phyloP scores from a whole-genome alignment of 140 eudicot genomes.

The Bidens hawaiensis region DNA sequence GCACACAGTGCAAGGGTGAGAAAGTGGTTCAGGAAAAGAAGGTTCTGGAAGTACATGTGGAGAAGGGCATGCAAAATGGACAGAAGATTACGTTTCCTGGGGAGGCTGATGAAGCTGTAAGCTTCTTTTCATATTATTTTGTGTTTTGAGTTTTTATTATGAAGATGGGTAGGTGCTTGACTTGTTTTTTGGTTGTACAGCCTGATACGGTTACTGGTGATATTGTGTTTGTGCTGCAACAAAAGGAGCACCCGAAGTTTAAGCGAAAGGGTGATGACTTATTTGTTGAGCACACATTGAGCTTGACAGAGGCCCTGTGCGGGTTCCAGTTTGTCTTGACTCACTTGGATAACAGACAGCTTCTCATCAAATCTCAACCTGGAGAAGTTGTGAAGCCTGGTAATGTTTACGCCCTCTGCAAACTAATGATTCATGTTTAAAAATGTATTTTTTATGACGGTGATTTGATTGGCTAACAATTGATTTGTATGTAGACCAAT shows the following conservation, averaged over 20 bases:
- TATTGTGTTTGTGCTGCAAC: conserved; percentile 65
- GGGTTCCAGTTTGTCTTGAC: conserved; percentile 60
- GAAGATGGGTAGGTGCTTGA: background rate
- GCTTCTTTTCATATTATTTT: background rate
- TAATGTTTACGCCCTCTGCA: conserved; percentile 1
- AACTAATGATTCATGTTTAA: no score
- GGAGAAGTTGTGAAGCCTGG: conserved; percentile 83
- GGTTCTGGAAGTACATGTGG: conserved; percentile 74
- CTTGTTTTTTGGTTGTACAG: conserved; percentile 23
- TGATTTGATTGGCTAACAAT: background rate
- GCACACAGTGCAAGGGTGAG: conserved; percentile 83
- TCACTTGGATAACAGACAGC: conserved; percentile 66
- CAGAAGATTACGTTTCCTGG: conserved; percentile 78
- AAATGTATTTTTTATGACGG: background rate
- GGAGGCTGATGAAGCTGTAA: conserved; percentile 89
- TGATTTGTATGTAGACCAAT: conserved; percentile 43
- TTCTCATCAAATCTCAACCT: conserved; percentile 61
- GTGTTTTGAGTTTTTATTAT: background rate
- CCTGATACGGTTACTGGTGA: conserved; percentile 73
- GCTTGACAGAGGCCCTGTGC: conserved; percentile 58
- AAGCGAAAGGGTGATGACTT: conserved; percentile 73
- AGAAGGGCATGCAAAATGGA: conserved; percentile 84
- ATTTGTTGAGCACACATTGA: conserved; percentile 59
- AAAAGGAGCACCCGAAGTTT: conserved; percentile 65
- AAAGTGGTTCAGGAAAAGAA: conserved; percentile 82